phyloP scores from a whole-genome alignment of 805 yeast genomes.

The Debaryomyces hansenii region DNA sequence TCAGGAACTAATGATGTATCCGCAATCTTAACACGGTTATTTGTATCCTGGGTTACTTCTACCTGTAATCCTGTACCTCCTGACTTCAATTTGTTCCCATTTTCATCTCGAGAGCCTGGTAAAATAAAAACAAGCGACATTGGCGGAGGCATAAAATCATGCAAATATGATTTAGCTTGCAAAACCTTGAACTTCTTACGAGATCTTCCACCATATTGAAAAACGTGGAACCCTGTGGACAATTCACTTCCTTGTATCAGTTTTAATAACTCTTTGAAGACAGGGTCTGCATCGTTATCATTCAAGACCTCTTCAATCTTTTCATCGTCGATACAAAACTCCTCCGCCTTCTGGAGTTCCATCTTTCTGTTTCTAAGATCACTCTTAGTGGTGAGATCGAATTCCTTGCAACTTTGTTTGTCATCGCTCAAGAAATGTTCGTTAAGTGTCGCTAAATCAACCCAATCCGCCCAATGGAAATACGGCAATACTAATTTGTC shows the following conservation, averaged over 20 bases:
- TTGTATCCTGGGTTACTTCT: conserved; percentile 16
- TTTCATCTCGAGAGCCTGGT: conserved; percentile 14
- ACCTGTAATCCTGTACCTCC: conserved; percentile 9
- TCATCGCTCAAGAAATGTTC: conserved; percentile 10
- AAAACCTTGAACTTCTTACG: conserved; percentile 23
- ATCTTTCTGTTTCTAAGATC: conserved; percentile 9
- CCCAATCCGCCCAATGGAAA: conserved; percentile 37
- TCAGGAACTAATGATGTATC: conserved; percentile 8
- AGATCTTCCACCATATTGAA: conserved; percentile 31
- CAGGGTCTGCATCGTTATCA: conserved; percentile 2
- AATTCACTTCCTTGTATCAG: conserved; percentile 5
- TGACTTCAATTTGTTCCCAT: background rate
- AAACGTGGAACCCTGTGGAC: conserved; percentile 42
- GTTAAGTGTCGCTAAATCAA: conserved; percentile 22
- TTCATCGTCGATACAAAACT: conserved; percentile 26
- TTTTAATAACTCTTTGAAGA: conserved; percentile 4
- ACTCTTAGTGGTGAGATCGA: conserved; percentile 15
- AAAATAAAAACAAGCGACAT: conserved; percentile 28
- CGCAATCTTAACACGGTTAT: conserved; percentile 6
- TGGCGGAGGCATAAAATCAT: conserved; percentile 44
- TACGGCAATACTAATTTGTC: conserved; percentile 14
- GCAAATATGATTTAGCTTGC: conserved; percentile 39
- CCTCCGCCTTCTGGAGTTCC: conserved; percentile 12
- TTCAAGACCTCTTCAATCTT: conserved; percentile 13
- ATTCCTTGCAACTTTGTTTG: conserved; percentile 17